Conservation (phyloP, 1,284 basidiomycete species). For the Ceratobasidium sp. region DNA sequence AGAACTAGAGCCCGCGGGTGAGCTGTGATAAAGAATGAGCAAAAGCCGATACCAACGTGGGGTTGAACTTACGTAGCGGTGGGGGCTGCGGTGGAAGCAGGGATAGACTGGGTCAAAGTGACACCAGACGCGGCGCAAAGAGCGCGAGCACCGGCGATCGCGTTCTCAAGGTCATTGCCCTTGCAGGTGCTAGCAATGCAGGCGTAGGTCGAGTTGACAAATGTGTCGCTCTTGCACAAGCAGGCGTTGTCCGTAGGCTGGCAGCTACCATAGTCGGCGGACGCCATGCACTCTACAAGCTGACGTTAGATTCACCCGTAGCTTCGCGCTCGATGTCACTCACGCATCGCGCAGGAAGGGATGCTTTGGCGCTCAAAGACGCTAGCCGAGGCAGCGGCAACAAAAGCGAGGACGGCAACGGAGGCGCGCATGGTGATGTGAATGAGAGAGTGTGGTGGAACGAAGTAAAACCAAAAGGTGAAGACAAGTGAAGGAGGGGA, state of each 20-base stretch:
- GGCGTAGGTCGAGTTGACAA: conserved; percentile 56
- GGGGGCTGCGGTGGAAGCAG: conserved; percentile 9
- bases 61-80: background rate
- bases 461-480: background rate
- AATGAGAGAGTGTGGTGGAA: conserved; percentile 11
- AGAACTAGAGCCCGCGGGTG: too few species aligned
- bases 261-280: conserved; percentile 54
- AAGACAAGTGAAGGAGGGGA: conserved; percentile 6
- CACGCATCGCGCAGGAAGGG: conserved; percentile 32
- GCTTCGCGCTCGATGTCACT: too few species aligned
- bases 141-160: conserved; percentile 55
- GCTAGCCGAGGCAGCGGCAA: conserved; percentile 50
- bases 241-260: conserved; percentile 56
- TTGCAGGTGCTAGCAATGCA: conserved; percentile 59
- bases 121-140: conserved; percentile 56
- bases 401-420: conserved; percentile 55
- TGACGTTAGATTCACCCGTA: too few species aligned
- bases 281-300: conserved; percentile 17
- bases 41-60: background rate
- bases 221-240: conserved; percentile 58
- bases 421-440: conserved; percentile 66
- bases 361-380: conserved; percentile 48
- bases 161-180: conserved; percentile 57
- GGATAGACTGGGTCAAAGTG: conserved; percentile 38
- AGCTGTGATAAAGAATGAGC: background rate